These are phyloP conservation scores for Brassica hybrid DNA, from an alignment of 441 rosid genomes.

Conservation along the genomic window DNA sequence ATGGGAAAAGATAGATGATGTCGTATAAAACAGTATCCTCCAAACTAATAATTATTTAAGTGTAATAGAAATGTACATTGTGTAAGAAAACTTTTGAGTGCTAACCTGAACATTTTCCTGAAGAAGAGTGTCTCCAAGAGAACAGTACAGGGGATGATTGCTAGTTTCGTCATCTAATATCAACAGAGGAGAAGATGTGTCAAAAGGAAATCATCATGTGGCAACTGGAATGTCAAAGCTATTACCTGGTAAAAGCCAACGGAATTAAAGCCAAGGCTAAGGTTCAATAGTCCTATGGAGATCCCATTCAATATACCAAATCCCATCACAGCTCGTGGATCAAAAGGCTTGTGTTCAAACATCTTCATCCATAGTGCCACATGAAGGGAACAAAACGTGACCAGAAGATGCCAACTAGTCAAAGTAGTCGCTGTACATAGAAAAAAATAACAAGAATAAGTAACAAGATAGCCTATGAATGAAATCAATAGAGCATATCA, in stretches of 20 bases:
- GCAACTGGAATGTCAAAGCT: conserved; percentile 21
- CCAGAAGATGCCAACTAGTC: conserved; percentile 99
- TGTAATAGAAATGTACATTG: background rate
- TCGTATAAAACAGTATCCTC: too few relatives aligned
- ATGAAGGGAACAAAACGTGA: conserved; percentile 98
- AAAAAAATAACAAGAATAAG: conserved; percentile 35
- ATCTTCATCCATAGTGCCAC: conserved; percentile 95
- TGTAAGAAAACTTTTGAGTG: conserved; percentile 27
- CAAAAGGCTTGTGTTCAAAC: conserved; percentile 99
- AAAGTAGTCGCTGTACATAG: conserved; percentile 83
- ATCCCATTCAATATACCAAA: conserved; percentile 97
- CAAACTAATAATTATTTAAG: conserved; percentile 19
- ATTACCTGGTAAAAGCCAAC: conserved; percentile 99
- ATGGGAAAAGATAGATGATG: too few relatives aligned
- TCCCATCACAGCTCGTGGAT: conserved; percentile 98
- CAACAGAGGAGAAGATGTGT: conserved; percentile 27
- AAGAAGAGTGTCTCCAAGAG: conserved; percentile 97
- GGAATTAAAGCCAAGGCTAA: conserved; percentile 97
- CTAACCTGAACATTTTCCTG: conserved; percentile 92
- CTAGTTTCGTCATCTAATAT: conserved; percentile 97
- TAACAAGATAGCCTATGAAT: conserved; percentile 8
- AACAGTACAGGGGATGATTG: conserved; percentile 98
- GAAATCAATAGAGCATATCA: conserved; percentile 6
- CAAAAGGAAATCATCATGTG: conserved; percentile 10
- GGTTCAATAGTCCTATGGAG: conserved; percentile 95